These are phyloP conservation scores for Suhomyces wounanorum DNA, from an alignment of 1,139 yeast genomes.

Conservation along the genomic window DNA sequence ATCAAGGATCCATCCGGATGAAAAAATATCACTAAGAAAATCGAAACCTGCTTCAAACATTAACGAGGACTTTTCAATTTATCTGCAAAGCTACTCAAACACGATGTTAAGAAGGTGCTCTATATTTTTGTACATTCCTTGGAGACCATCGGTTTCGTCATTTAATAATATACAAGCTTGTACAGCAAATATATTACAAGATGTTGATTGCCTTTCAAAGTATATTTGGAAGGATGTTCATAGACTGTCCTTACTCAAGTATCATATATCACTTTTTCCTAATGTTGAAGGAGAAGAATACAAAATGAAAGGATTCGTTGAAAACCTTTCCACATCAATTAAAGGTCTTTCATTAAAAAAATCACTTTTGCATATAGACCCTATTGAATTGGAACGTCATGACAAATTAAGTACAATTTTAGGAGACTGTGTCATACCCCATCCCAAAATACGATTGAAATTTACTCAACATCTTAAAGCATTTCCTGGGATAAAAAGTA, in stretches of 20 bases:
- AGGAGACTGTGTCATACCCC: slow-evolving; percentile 8
- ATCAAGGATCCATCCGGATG: not conserved
- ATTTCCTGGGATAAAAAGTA: slow-evolving; percentile 6
- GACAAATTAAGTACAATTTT: slow-evolving; percentile 7
- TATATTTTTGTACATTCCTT: slow-evolving; percentile 21
- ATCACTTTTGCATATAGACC: slow-evolving; percentile 9
- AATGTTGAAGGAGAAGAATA: slow-evolving; percentile 17
- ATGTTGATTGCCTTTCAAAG: slow-evolving; percentile 1
- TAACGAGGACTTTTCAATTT: slow-evolving; percentile 6
- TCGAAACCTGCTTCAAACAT: not conserved
- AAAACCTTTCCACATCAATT: slow-evolving; percentile 13
- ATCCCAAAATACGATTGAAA: slow-evolving; percentile 10
- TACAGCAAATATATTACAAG: not conserved
- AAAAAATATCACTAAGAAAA: not conserved
- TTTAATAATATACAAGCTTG: slow-evolving; percentile 7
- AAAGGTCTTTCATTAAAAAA: slow-evolving; percentile 6
- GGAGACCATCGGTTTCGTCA: slow-evolving; percentile 17
- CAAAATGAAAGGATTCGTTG: slow-evolving; percentile 14
- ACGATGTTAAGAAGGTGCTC: slow-evolving; percentile 14
- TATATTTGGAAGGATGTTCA: slow-evolving; percentile 15
- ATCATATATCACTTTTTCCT: slow-evolving; percentile 22
- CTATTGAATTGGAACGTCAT: slow-evolving; percentile 8
- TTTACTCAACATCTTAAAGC: slow-evolving; percentile 12
- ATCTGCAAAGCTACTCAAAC: slow-evolving; percentile 18
- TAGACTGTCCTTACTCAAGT: slow-evolving; percentile 7